Percentiles rank a stretch among this genome's conserved stretches.
phyloP scores from a whole-genome alignment of 768 basidiomycete genomes.

The Tulasnella sp. region DNA sequence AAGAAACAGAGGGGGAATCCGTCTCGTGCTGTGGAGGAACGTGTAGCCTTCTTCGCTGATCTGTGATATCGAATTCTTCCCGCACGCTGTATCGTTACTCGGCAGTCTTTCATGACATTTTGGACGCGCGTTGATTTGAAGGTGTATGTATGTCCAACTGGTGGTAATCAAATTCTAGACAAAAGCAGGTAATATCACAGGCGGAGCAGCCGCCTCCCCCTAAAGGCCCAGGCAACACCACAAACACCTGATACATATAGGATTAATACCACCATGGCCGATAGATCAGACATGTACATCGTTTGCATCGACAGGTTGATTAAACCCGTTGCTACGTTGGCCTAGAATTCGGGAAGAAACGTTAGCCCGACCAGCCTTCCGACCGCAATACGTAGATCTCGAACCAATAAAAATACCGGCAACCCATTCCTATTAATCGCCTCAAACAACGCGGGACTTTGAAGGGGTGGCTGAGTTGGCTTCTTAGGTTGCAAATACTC shows the following conservation, averaged over 20 bases:
- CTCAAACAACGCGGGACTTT: constrained; percentile 52
- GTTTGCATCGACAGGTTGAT: constrained; percentile 73
- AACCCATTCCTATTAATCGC: constrained; percentile 80
- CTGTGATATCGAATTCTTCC: constrained; percentile 33
- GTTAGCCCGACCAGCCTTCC: not conserved
- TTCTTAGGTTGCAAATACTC: not conserved
- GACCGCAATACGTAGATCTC: constrained; percentile 29
- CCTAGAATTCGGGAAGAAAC: constrained; percentile 39
- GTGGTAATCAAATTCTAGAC: not conserved
- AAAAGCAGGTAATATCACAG: not conserved
- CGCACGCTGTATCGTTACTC: not conserved
- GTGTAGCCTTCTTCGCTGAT: constrained; percentile 59
- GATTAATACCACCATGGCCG: constrained; percentile 55
- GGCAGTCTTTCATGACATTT: too few species aligned
- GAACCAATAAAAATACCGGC: constrained; percentile 68
- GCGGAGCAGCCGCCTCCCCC: constrained; percentile 32
- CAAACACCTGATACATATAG: constrained; percentile 55
- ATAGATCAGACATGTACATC: constrained; percentile 58
- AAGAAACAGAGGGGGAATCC: constrained; percentile 49
- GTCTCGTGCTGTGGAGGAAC: constrained; percentile 49
- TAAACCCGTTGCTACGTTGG: constrained; percentile 78
- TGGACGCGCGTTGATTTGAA: too few species aligned
- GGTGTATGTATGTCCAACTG: too few species aligned
- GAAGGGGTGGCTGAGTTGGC: constrained; percentile 11
- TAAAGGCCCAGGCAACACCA: constrained; percentile 52